A percentile compares a stretch with the other conserved stretches of the same genome.
These are phyloP conservation scores for Corynespora cassiicola DNA, from an alignment of 2,329 filamentous ascomycete genomes.

Conservation along the genomic window DNA sequence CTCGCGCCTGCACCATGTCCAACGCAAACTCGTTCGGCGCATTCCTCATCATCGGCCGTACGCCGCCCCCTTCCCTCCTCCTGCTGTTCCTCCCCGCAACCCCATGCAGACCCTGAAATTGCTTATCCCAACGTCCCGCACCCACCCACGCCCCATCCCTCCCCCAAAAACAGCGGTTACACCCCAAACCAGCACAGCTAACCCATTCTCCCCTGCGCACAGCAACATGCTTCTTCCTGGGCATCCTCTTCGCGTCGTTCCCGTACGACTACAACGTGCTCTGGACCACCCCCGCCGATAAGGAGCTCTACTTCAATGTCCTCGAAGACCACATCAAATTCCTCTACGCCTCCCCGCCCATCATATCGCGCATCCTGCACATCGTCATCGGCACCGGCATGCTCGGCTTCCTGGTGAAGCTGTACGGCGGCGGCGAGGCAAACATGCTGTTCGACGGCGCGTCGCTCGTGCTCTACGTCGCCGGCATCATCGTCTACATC, in stretches of 20 bases:
- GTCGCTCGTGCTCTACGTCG: conserved; percentile 75
- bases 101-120: conserved; percentile 2
- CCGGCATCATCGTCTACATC: conserved; percentile 90
- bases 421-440: conserved; percentile 90
- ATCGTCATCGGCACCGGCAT: conserved; percentile 90
- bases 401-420: conserved; percentile 88
- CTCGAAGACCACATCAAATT: conserved; percentile 91
- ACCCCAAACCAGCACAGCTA: conserved; percentile 16
- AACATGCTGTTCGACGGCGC: conserved; percentile 94
- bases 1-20: conserved; percentile 6
- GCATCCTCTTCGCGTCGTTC: conserved; percentile 94
- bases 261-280: conserved; percentile 94
- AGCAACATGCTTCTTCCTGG: conserved; percentile 93
- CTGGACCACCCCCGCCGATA: conserved; percentile 73
- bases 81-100: too few species aligned
- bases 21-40: conserved; percentile 77
- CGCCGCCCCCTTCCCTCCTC: conserved; percentile 48
- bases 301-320: conserved; percentile 76
- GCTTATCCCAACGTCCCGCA: conserved; percentile 1
- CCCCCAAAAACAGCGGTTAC: too few species aligned
- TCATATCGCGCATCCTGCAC: conserved; percentile 92
- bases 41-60: conserved; percentile 95
- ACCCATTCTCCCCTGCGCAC: too few species aligned
- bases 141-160: conserved; percentile 6
- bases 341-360: conserved; percentile 86